phyloP scores from a whole-genome alignment of 495 filamentous ascomycete genomes.

The Hypoxylon intermedium region DNA sequence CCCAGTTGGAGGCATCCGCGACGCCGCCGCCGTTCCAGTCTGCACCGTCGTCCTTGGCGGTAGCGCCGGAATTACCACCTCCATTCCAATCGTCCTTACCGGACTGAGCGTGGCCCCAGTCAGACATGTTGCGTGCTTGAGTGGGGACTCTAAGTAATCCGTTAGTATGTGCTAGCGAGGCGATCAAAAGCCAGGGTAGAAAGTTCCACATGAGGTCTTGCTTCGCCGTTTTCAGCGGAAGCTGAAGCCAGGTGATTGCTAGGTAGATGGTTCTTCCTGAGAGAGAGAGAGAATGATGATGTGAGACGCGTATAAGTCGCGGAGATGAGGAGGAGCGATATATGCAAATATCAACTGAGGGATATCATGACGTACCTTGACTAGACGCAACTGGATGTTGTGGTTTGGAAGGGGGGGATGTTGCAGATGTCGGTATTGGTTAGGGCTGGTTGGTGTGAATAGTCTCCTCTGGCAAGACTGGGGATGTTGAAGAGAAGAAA shows the following conservation, averaged over 20 bases:
- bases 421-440: too few relatives aligned
- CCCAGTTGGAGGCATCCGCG: not conserved
- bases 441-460: too few relatives aligned
- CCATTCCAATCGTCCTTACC: not conserved
- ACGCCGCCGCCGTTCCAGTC: not conserved
- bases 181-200: not conserved
- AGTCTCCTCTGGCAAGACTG: too few relatives aligned
- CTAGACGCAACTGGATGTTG: too few relatives aligned
- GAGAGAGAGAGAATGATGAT: not conserved
- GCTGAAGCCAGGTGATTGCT: too few relatives aligned
- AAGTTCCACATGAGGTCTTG: too few relatives aligned
- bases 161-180: not conserved
- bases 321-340: too few relatives aligned
- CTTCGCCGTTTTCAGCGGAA: too few relatives aligned
- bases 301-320: not conserved
- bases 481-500: too few relatives aligned
- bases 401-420: too few relatives aligned
- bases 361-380: too few relatives aligned
- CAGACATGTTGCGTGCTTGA: slow-evolving; percentile 13
- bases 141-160: not conserved
- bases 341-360: too few relatives aligned
- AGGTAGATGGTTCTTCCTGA: not conserved
- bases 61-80: not conserved
- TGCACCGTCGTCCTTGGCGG: not conserved
- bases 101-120: not conserved